Evolutionary conservation across 495 filamentous ascomycete genomes (phyloP), one percentile per base, ranked within the genome.

Genomic region (Pyrenula massariospora): DNA sequence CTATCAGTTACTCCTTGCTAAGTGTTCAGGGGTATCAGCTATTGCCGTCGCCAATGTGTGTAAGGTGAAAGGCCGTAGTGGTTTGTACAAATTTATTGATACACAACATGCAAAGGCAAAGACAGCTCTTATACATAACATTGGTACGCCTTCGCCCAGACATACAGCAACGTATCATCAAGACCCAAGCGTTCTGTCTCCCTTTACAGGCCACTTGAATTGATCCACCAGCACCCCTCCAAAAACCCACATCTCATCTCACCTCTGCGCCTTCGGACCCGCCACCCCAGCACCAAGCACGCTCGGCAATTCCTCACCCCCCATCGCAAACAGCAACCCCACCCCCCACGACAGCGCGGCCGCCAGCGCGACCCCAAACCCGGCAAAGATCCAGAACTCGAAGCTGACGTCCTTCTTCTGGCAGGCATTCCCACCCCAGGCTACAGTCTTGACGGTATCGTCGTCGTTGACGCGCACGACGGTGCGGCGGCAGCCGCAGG

Each of bases 401-500:
- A 84, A 79, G 69, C 87, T 91, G 50, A 97, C 71, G 67, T 98
- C 91, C 64, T 84, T 84, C 79, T 96, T 98, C 70, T 95, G 85
- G 71, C 93, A 98, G 58, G 85, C 85, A 25, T 82, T 70, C 12
- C 93, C 93, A 53, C 84, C 92, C 88, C 89, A 98, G 57, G 78
- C 69, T 21, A 73, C 69, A 49, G 75, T 83, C 61, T 77, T 77
- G 20, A 59, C 66, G 19, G 68, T 67, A 12, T 72, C 76, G 48
- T 79, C 74, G 21, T 69, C 70, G 23, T 72, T 75, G 11, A 65
- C 64, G n/a, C 73, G 69, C 10, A 72, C 57, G 5, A 77, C 65
- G 1, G 76, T 78, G 15, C 76, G 63, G 25, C 68, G 68, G 75
- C 93, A 98, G 54, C 64, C 66, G 74, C 93, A 98, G 25, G 74